Conservation (phyloP, 148 eudicot species). For the Simmondsia chinensis region DNA sequence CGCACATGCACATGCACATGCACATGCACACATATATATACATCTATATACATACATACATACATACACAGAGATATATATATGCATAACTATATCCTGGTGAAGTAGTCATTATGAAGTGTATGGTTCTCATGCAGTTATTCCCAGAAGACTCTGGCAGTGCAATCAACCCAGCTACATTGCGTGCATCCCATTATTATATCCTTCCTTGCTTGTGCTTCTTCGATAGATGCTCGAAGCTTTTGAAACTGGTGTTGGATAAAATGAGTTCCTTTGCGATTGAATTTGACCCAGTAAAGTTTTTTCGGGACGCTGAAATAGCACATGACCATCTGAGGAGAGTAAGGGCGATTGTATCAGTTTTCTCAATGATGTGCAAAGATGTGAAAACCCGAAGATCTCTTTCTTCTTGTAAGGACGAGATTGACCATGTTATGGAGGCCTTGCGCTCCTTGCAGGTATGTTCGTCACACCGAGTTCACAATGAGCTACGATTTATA, state of each 20-base stretch:
- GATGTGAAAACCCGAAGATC: constrained; percentile 32
- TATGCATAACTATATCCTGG: no score
- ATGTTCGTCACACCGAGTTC: no score
- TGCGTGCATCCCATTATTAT: constrained; percentile 41
- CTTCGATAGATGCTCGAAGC: constrained; percentile 33
- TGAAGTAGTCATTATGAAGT: no score
- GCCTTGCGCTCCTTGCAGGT: no score
- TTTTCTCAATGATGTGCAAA: constrained; percentile 37
- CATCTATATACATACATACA: no score
- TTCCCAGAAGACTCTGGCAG: constrained; percentile 29
- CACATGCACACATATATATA: no score
- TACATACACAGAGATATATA: no score
- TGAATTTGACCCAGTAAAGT: constrained; percentile 16
- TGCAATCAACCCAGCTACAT: constrained; percentile 4
- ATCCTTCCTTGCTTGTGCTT: constrained; percentile 59
- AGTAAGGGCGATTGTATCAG: constrained; percentile 29
- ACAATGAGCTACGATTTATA: no score
- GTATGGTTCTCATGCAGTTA: constrained; percentile 32
- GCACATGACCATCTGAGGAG: constrained; percentile 22
- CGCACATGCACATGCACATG: no score
- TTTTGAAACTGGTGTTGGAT: constrained; percentile 37
- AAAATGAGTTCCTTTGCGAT: constrained; percentile 29
- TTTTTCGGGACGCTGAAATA: constrained; percentile 6
- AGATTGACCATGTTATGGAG: constrained; percentile 37
- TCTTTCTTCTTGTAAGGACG: constrained; percentile 41